These are phyloP conservation scores for Tulasnella sp. DNA, from an alignment of 768 basidiomycete genomes.

Conservation along the genomic window DNA sequence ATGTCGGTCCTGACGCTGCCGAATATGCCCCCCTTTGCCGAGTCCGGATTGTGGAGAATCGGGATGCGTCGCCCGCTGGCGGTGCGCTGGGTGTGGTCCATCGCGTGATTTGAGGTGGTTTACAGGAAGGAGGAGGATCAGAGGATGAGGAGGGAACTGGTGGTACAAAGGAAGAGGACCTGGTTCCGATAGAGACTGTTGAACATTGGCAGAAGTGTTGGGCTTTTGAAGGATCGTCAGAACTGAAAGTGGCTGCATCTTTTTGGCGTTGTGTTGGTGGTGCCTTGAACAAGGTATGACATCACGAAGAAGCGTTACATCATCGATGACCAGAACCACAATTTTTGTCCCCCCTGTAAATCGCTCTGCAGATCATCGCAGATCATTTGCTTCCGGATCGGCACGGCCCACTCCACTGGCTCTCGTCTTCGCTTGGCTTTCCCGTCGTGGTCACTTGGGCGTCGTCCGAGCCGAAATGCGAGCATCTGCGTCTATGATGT, in stretches of 20 bases:
- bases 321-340: background rate
- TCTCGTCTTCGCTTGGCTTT: background rate
- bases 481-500: too few relatives aligned
- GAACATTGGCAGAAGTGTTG: background rate
- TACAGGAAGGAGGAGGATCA: background rate
- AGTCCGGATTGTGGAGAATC: background rate
- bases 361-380: background rate
- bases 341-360: background rate
- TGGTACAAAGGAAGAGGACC: background rate
- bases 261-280: background rate
- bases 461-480: background rate
- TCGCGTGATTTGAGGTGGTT: background rate
- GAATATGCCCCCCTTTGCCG: conserved; percentile 8
- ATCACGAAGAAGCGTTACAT: conserved; percentile 11
- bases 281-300: background rate
- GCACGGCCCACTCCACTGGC: background rate
- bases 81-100: background rate
- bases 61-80: background rate
- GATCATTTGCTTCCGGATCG: conserved; percentile 8
- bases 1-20: conserved; percentile 22
- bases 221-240: background rate
- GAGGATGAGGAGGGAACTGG: background rate
- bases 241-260: background rate
- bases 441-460: background rate
- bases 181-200: background rate